Conservation (phyloP, 371 early-diverging fungal genomes). For the Entomophthora muscae region DNA sequence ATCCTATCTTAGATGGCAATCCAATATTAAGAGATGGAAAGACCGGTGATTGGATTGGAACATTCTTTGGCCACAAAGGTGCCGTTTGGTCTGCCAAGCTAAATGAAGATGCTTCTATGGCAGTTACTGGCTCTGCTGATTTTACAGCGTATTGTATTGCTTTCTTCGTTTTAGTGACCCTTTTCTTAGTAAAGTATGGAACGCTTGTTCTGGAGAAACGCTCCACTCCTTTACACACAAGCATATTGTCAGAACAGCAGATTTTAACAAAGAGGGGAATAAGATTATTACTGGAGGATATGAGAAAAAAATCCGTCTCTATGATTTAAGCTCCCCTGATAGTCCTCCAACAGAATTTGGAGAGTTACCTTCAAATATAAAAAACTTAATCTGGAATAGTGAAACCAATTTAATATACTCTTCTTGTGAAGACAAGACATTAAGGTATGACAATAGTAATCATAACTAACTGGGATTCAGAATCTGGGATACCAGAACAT, state of each 20-base stretch:
- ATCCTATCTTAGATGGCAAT: slow-evolving; percentile 41
- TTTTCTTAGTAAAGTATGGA: slow-evolving; percentile 51
- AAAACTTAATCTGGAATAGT: slow-evolving; percentile 52
- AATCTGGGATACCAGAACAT: slow-evolving; percentile 54
- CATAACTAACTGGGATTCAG: no score
- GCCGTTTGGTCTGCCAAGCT: slow-evolving; percentile 80
- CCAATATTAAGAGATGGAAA: slow-evolving; percentile 70
- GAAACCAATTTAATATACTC: slow-evolving; percentile 30
- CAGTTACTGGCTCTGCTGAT: slow-evolving; percentile 80
- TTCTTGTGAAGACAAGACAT: slow-evolving; percentile 37
- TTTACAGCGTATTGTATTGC: slow-evolving; percentile 41
- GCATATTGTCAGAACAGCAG: slow-evolving; percentile 68
- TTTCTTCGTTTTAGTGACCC: background rate
- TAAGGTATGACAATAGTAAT: no score
- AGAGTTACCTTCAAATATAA: slow-evolving; percentile 41
- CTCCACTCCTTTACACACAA: slow-evolving; percentile 46
- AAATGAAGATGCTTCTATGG: slow-evolving; percentile 43
- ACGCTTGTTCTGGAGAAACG: slow-evolving; percentile 51
- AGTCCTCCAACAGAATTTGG: slow-evolving; percentile 24
- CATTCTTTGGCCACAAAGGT: slow-evolving; percentile 73
- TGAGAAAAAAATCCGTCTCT: slow-evolving; percentile 59
- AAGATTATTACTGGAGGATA: slow-evolving; percentile 61
- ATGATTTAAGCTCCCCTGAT: slow-evolving; percentile 51
- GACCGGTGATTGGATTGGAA: slow-evolving; percentile 84
- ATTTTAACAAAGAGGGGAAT: slow-evolving; percentile 44